Base-by-base conservation (phyloP, 2,329 filamentous ascomycete species). In the Neofusicoccum kwambonambiense region DNA sequence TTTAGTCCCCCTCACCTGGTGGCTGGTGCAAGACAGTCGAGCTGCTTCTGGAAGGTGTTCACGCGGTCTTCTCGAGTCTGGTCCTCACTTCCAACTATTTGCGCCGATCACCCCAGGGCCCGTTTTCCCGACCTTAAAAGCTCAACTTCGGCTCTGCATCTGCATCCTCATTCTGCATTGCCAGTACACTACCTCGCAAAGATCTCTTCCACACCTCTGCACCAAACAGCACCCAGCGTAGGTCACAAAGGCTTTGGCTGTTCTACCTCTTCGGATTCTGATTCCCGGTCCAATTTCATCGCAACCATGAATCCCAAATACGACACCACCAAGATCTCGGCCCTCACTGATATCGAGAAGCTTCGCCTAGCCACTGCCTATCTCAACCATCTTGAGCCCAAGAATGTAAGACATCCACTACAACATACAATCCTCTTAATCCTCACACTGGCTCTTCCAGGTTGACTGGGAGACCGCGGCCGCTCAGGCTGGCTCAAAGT, bases 261-360 rank as follows among this genome's bases (percentile, higher is more conserved):
- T 12, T 45, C 22, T 12, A 22, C 22, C 11, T 34, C 15, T 22
- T 12, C 9, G 11, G 1, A 5, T 17, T 12, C 42, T 44, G n/a
- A 44, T 15, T 44, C 42, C n/a, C n/a, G n/a, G 15, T 8, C n/a
- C 42, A 15, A n/a, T 3, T 7, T 3, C 34, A 39, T 5, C 37
- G 35, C 39, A 8, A 17, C 7, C 22, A 63, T 63, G 45, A 31
- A 11, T 9, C 17, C 45, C 5, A 41, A n/a, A 27, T 58, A 60
- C 47, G 35, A 60, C 45, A 9, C 9, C 5, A 22, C 54, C 1
- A 60, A 51, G 52, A 37, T 63, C 31, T 19, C 13, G 11, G 31
- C 12, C 15, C 49, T 63, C 4, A 37, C 5, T 15, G 61, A 63
- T 12, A 13, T 37, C 49, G 61, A 63, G 13, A 63, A 63, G 49